A percentile compares a stretch with the other conserved stretches of the same genome.
phyloP scores from a whole-genome alignment of 2,329 filamentous ascomycete species.

The Chaetomiaceae sp. region DNA sequence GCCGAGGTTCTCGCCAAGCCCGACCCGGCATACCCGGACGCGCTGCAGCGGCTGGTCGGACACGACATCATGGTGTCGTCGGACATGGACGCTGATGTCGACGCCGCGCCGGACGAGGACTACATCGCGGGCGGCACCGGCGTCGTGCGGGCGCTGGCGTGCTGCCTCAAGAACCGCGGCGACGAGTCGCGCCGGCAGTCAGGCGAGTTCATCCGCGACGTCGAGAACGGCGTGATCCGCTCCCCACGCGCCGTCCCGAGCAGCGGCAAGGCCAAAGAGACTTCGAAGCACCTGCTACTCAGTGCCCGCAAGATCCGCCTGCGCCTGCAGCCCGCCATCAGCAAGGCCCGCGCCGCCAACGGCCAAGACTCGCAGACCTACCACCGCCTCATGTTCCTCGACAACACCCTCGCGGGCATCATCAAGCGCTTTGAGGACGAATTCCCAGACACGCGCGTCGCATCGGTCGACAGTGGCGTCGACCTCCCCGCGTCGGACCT shows the following conservation, averaged over 20 bases:
- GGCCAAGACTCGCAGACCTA: conserved; percentile 65
- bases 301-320: conserved; percentile 84
- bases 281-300: conserved; percentile 83
- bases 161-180: conserved; percentile 77
- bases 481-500: conserved; percentile 13
- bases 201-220: conserved; percentile 47
- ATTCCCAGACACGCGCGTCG: conserved; percentile 77
- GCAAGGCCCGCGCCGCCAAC: conserved; percentile 61
- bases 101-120: conserved; percentile 76
- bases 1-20: conserved; percentile 26
- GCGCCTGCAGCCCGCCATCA: conserved; percentile 75
- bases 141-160: conserved; percentile 87
- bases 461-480: conserved; percentile 22
- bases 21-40: conserved; percentile 60
- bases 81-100: conserved; percentile 53
- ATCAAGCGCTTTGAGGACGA: conserved; percentile 95
- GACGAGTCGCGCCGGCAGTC: conserved; percentile 54
- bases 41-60: conserved; percentile 81
- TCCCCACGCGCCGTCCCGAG: conserved; percentile 32
- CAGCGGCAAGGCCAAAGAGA: conserved; percentile 71
- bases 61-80: conserved; percentile 48
- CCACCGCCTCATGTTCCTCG: conserved; percentile 75
- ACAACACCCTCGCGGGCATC: conserved; percentile 81
- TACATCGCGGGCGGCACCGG: conserved; percentile 95
- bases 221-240: conserved; percentile 44